Percentiles rank a stretch among this genome's conserved stretches.
Evolutionary conservation across 768 basidiomycete species (phyloP).

Genomic region (Lenzites betulinus): DNA sequence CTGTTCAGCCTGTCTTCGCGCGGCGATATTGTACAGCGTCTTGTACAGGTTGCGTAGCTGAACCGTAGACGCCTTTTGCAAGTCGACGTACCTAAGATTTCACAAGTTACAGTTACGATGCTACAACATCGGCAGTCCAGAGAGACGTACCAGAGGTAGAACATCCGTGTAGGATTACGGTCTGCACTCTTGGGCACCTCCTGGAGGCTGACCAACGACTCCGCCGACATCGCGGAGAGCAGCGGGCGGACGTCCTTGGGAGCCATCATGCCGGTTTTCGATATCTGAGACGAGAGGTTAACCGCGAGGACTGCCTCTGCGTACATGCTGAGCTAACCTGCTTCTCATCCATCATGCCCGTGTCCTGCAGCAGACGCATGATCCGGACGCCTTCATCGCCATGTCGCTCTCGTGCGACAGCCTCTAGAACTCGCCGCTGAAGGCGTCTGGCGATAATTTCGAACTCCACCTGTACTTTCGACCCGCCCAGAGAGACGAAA

Average conservation of each 20-base stretch:
- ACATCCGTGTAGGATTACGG: slow-evolving; percentile 84
- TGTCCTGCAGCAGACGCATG: slow-evolving; percentile 72
- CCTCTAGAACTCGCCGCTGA: slow-evolving; percentile 71
- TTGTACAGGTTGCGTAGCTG: slow-evolving; percentile 84
- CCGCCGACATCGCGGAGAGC: slow-evolving; percentile 74
- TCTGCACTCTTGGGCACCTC: slow-evolving; percentile 92
- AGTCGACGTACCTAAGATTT: slow-evolving; percentile 81
- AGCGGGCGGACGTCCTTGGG: slow-evolving; percentile 83
- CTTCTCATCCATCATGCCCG: slow-evolving; percentile 94
- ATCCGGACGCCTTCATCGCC: slow-evolving; percentile 84
- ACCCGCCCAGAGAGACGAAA: slow-evolving; percentile 69
- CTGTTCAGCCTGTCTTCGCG: slow-evolving; percentile 71
- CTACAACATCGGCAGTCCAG: background rate
- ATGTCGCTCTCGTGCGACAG: slow-evolving; percentile 78
- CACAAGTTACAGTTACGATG: slow-evolving; percentile 16
- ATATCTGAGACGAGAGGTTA: slow-evolving; percentile 56
- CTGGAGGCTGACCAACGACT: slow-evolving; percentile 86
- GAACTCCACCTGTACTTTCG: slow-evolving; percentile 82
- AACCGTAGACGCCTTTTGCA: slow-evolving; percentile 76
- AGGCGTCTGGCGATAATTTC: slow-evolving; percentile 68
- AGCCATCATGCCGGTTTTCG: slow-evolving; percentile 91
- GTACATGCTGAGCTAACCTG: slow-evolving; percentile 50
- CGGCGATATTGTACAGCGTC: slow-evolving; percentile 82
- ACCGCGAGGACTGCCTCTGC: background rate
- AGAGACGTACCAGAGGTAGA: slow-evolving; percentile 80